Evolutionary conservation across 495 filamentous ascomycete species (phyloP), one percentile per base, ranked within the genome.

Genomic region (Penicillium goetzii): DNA sequence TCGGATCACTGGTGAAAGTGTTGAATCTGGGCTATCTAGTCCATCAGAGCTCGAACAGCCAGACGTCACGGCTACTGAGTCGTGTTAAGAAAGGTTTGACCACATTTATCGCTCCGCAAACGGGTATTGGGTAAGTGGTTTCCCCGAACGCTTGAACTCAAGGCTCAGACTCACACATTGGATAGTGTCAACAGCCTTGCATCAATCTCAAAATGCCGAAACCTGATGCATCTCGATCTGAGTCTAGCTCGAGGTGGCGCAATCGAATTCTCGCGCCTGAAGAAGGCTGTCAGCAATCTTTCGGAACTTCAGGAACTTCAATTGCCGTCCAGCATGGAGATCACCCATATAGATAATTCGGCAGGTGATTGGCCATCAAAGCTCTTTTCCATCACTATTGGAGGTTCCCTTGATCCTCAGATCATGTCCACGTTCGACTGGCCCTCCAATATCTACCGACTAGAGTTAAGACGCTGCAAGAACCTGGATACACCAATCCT

Each of bases 121-220:
- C 28, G 8, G 23, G 47, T 2, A 41, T 61, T 33, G 59, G 28
- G 55, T 43, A 57, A 57, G 55, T 19, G 3, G 11, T 10, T 26
- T 11, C 23, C 9, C 0, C 23, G 55, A 41, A 43, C 5, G 5
- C 26, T 17, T 28, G 4, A 32, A 28, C 21, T 15, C 26, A 25
- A n/a, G 25, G 21, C 15, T 2, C 17, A 8, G 1, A 38, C 28
- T 36, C 8, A 26, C 28, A 7, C 26, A 19, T 56, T 26, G 7
- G 19, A 21, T 21, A 82, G 81, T 10, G 74, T 87, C 47, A 89
- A 88, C 63, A 86, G 84, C 64, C 82, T 90, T 59, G 85, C 88
- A 12, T 78, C 86, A 14, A 72, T 92, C 17, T 78, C 82, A 14
- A 89, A 90, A 78, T 90, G 88, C 72, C 65, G 67, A 11, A 73